Evolutionary conservation across 225 moss, liverwort and hornwort species (phyloP).

Genomic region (Bryum argenteum): DNA sequence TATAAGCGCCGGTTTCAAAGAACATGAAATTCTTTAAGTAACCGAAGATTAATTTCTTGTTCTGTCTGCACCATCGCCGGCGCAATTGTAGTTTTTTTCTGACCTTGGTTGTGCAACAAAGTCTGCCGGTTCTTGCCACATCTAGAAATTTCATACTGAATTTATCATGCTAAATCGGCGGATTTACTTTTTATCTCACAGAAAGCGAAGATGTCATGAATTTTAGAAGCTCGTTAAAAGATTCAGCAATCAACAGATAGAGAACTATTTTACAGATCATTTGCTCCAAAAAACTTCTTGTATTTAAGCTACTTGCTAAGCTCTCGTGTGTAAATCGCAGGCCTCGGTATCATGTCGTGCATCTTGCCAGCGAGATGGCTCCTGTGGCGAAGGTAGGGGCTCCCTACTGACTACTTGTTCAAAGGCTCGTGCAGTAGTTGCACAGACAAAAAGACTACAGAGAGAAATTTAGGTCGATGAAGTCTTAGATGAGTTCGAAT

Average conservation of each 20-base stretch:
- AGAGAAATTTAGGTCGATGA: not conserved
- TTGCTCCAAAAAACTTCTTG: not conserved
- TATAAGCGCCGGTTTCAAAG: conserved; percentile 1
- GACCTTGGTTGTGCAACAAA: not conserved
- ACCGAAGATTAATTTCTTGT: not conserved
- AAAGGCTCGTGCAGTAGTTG: not conserved
- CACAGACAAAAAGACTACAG: not conserved
- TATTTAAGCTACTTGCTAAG: conserved; percentile 14
- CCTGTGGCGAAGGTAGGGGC: conserved; percentile 82
- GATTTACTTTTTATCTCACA: no score
- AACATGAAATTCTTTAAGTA: not conserved
- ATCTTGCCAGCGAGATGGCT: conserved; percentile 88
- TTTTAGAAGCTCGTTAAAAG: not conserved
- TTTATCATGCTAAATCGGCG: no score
- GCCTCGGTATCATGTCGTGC: conserved; percentile 69
- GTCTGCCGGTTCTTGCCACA: conserved; percentile 4
- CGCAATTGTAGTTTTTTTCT: not conserved
- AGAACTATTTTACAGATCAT: not conserved
- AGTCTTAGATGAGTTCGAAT: not conserved
- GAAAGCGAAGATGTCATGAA: conserved; percentile 8
- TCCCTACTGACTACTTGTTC: not conserved
- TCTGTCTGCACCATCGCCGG: not conserved
- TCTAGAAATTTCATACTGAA: not conserved
- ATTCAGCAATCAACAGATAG: not conserved
- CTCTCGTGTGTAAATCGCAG: conserved; percentile 39